Evolutionary conservation across 2,329 filamentous ascomycete genomes (phyloP), one percentile per base, ranked within the genome.

Genomic region (Neobulgaria alba): DNA sequence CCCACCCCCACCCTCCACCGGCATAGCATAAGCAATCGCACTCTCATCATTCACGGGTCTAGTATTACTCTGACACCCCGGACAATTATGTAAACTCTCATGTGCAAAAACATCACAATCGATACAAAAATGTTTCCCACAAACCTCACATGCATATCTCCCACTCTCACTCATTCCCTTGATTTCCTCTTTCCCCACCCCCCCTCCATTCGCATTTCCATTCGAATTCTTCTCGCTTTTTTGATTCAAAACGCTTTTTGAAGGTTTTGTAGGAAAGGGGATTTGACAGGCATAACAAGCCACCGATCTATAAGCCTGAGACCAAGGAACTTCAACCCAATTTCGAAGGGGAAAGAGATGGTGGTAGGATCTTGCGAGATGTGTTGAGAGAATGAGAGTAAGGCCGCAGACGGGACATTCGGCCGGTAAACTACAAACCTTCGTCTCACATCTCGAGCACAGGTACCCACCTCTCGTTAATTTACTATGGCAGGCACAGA

Each of bases 101-200:
- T 98, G 92, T 17, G 86, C 84, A 65, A 92, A 95, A 17, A 95
- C 79, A 61, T 98, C 92, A 61, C 92, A 98, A 61, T 98, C 92
- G 50, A 98, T 93, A 68, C 92, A 98, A 60, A 96, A 98, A 64
- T 96, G 90, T 45, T 85, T 80, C 3, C 73, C 65, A 62, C 92
- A 98, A n/a, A 82, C 79, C 52, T 82, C 76, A 61, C 92, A 98
- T 44, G 85, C 85, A 60, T 98, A 98, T 38, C 92, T 70, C 35
- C 83, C 80, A 57, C 84, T 92, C 66, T 93, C 86, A 60, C 85
- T 90, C 32, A 89, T 81, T 1, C 82, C 80, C 56, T 78, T 82
- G 33, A 36, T 54, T 38, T 52, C 41, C 55, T 61, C 54, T 56
- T 61, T 54, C 30, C n/a, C n/a, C 34, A 12, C 4, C 23, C 50